Percentiles rank a stretch among this genome's conserved stretches.
phyloP scores from a whole-genome alignment of 2,329 filamentous ascomycete genomes.

The Leptographium wingfieldii region DNA sequence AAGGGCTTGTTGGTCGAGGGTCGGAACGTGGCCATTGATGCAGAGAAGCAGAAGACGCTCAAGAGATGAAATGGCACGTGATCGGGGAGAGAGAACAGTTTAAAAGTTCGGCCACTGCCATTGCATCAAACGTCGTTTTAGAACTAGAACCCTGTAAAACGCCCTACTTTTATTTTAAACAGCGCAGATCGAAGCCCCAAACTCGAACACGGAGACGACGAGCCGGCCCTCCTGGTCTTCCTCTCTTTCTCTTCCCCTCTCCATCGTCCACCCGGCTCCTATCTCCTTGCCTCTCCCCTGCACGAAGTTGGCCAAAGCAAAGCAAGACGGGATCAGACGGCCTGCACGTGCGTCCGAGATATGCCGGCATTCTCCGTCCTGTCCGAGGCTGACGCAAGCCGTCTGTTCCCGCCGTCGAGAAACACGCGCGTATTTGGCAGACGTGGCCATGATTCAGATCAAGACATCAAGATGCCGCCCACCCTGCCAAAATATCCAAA shows the following conservation, averaged over 20 bases:
- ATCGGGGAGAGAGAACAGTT: neutral
- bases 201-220: neutral
- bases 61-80: constrained; percentile 32
- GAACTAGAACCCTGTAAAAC: neutral
- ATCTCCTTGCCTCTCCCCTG: too few relatives aligned
- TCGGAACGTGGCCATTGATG: constrained; percentile 64
- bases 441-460: neutral
- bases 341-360: neutral
- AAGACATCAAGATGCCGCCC: neutral
- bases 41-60: constrained; percentile 76
- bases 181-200: neutral
- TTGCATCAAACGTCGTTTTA: neutral
- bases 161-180: neutral
- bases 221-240: neutral
- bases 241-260: too few relatives aligned
- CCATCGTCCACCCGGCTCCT: too few relatives aligned
- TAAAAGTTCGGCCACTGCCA: neutral
- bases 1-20: constrained; percentile 83
- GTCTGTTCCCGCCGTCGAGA: neutral
- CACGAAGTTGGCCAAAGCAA: too few relatives aligned
- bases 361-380: neutral
- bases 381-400: neutral
- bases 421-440: neutral
- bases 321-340: neutral
- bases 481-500: constrained; percentile 3